A percentile compares a stretch with the other conserved stretches of the same genome.
Conservation (phyloP, 2,329 filamentous ascomycete genomes). For the Xylaria sp. region DNA sequence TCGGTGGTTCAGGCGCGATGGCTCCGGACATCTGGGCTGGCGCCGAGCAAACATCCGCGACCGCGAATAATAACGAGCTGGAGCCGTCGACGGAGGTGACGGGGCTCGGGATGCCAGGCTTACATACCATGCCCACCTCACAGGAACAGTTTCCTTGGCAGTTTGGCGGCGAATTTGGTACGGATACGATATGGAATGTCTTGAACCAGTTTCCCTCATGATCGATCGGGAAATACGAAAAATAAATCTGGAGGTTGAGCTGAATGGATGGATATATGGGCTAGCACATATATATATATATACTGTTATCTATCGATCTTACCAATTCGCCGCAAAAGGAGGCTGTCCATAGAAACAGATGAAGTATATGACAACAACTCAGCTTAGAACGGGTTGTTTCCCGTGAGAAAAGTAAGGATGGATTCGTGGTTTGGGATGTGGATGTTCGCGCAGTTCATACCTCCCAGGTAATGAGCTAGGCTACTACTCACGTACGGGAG, state of each 20-base stretch:
- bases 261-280: background rate
- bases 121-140: constrained; percentile 29
- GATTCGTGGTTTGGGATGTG: too few relatives aligned
- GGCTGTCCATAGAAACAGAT: background rate
- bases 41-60: constrained; percentile 6
- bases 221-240: background rate
- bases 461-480: too few relatives aligned
- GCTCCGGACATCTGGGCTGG: constrained; percentile 30
- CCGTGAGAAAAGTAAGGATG: too few relatives aligned
- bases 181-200: constrained; percentile 67
- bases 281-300: background rate
- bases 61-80: background rate
- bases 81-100: constrained; percentile 5
- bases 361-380: background rate
- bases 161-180: constrained; percentile 66
- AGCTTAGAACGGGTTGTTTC: background rate
- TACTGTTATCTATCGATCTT: background rate
- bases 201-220: constrained; percentile 60
- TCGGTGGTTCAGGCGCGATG: constrained; percentile 42
- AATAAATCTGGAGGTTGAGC: background rate
- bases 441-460: too few relatives aligned
- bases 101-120: constrained; percentile 34
- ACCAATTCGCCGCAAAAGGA: background rate
- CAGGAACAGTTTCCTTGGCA: constrained; percentile 55
- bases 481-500: too few relatives aligned